Base-by-base conservation (phyloP, 768 basidiomycete species). In the Kwoniella europaea region DNA sequence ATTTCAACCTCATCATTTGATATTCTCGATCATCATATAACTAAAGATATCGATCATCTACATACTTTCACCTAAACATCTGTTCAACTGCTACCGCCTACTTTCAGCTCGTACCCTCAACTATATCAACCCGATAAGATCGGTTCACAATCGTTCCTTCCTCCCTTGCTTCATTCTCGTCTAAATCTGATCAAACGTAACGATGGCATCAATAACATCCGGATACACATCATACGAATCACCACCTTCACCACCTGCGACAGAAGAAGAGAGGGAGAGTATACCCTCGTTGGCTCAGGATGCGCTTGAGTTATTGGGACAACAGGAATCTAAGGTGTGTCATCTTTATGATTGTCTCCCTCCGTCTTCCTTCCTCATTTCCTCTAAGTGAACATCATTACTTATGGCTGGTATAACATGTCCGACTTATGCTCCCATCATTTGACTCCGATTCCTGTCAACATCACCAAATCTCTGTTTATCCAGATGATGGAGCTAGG, bases 401-500 rank as follows among this genome's bases (percentile, higher is more conserved):
- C 35, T 35, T 6, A 35, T 35, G 35, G 35, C 4, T 35, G 35
- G 35, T 35, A 35, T 7, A 7, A 35, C 6, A 35, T 35, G 35
- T 35, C 35, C 35, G 35, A 35, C 35, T 35, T 9, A 35, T 35
- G 35, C 35, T 35, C 4, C 55, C 18, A 3, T n/a, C 2, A 35
- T 56, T 15, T 18, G 35, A 35, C 35, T 35, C 4, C 35, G 35
- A 35, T 35, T 35, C 35, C 35, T 35, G 35, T 7, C 35, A 35
- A 35, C 35, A 35, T 35, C 35, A 35, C 35, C 35, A 35, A 35
- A 35, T 35, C 35, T 35, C 35, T 35, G n/a, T 18, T 46, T 57
- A 12, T 58, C 53, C 58, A 74, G 73, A 68, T 52, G 55, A 74
- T 74, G 73, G 35, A 55, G 27, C 69, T 74, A 46, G 73, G 73